These are phyloP conservation scores for Microstroma glucosiphilum DNA, from an alignment of 1,284 basidiomycete species.

Conservation along the genomic window DNA sequence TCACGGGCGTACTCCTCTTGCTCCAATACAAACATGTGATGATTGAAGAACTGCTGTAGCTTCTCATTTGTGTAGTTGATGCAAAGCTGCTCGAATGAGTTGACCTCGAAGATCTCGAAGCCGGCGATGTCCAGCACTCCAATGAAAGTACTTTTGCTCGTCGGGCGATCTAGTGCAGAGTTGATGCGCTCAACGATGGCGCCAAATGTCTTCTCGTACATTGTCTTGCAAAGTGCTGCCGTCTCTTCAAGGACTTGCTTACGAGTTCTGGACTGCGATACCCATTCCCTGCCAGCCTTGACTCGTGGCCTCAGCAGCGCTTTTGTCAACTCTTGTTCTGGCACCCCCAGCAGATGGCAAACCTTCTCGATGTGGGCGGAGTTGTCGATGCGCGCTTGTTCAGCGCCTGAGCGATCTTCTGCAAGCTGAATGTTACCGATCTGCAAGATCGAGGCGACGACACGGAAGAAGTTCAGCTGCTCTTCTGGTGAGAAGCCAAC, in stretches of 20 bases:
- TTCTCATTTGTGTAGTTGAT: conserved; percentile 91
- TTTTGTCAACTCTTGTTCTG: conserved; percentile 78
- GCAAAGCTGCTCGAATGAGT: conserved; percentile 95
- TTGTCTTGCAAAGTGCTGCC: conserved; percentile 82
- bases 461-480: conserved; percentile 87
- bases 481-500: conserved; percentile 80
- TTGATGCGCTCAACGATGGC: conserved; percentile 92
- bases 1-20: conserved; percentile 98
- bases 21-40: conserved; percentile 99
- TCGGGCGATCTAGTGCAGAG: conserved; percentile 79
- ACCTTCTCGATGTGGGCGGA: conserved; percentile 63
- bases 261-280: conserved; percentile 81
- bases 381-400: conserved; percentile 72
- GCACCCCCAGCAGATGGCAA: conserved; percentile 88
- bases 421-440: conserved; percentile 87
- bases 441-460: conserved; percentile 87
- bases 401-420: conserved; percentile 63
- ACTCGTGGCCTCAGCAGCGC: conserved; percentile 64
- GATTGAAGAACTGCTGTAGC: conserved; percentile 61
- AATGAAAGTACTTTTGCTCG: conserved; percentile 87
- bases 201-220: conserved; percentile 96
- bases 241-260: conserved; percentile 92
- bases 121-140: conserved; percentile 99
- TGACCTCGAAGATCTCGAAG: conserved; percentile 98
- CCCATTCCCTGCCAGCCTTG: conserved; percentile 93